Evolutionary conservation across 352 stramenopile species (phyloP), one percentile per base, ranked within the genome.

Genomic region (Poterioochromonas sp.): DNA sequence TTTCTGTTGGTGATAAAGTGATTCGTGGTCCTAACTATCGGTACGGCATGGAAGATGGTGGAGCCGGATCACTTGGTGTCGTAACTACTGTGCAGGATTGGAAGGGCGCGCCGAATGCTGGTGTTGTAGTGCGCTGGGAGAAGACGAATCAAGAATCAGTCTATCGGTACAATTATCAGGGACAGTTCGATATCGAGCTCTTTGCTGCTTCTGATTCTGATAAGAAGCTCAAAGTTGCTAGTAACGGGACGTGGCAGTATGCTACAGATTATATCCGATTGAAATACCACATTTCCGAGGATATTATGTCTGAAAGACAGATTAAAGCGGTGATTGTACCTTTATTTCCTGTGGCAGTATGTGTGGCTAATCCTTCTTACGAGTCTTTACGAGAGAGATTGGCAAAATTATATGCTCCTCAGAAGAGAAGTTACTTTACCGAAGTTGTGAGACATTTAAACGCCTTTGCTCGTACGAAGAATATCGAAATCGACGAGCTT

Each of bases 121-220:
- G 77, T 8, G 76, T 84, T 29, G 49, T 65, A n/a, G 81, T 84
- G 0, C 39, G 82, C 41, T 84, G 81, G 81, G 87, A 92, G 43
- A 93, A 88, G 20, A 89, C 89, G n/a, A 92, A 88, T 71, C 92
- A 86, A 39, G 78, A 53, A 18, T 11, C 34, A 51, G 3, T 68
- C 3, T 81, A 81, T 58, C n/a, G 78, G 20, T 79, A 43, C 20
- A 40, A 65, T 29, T 74, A 26, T 53, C 49, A 79, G 22, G 78
- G 78, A 0, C 20, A 73, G 11, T 80, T 60, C 20, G 77, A 80
- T 47, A 12, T 80, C 1, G 32, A 68, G 53, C 15, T 44, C 1
- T 3, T 79, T 26, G 47, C 47, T 15, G 15, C 47, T 15, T 58
- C 47, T 26, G 15, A 15, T 26, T 26, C 15, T 26, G 47, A 58